Base-by-base conservation (phyloP, 371 early-diverging fungal genomes). In the Chytridium lagenaria region DNA sequence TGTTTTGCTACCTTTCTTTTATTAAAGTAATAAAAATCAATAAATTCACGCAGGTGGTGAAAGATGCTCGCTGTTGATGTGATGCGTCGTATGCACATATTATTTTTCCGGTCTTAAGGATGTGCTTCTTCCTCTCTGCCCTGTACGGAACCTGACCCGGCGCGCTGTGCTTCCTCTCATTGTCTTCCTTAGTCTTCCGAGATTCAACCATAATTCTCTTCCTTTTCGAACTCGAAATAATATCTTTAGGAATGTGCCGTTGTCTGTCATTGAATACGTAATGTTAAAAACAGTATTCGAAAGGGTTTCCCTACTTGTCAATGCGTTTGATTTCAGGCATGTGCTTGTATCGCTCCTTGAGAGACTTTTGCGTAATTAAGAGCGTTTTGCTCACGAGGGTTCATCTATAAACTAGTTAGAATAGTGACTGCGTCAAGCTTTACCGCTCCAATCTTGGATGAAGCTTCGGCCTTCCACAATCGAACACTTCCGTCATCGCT, bases 401-500 rank as follows among this genome's bases (percentile, higher is more conserved):
- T 76, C 22, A 81, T 75, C 79, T 84, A 67, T 10, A 31, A 26
- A 44, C 12, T 44, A 44, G 50, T 2, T 51, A 0, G 12, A 68
- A 10, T 10, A 10, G 57, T 61, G 5, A 61, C 19, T 12, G 36
- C 19, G 15, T 37, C 19, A 51, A 67, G 31, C 40, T 74, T 67
- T 80, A 86, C 83, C 39, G 80, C 74, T 68, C 96, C 96, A 71
- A 95, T 80, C 80, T 94, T 94, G 73, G 95, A 94, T 2, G 92
- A 90, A 1, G 98, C 98, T 23, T 92, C 85, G 1, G 97, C 91
- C 83, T 96, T 98, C 99, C 99, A 99, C 63, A 99, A 71, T 63
- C 99, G 92, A 71, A 99, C 85, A 79, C 95, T 98, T 74, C 98
- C 98, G 82, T 99, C 99, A 80, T 99, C 99, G 52, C 94, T 94